Conservation (phyloP, 768 basidiomycete species). For the Boletus subcaerulescens region DNA sequence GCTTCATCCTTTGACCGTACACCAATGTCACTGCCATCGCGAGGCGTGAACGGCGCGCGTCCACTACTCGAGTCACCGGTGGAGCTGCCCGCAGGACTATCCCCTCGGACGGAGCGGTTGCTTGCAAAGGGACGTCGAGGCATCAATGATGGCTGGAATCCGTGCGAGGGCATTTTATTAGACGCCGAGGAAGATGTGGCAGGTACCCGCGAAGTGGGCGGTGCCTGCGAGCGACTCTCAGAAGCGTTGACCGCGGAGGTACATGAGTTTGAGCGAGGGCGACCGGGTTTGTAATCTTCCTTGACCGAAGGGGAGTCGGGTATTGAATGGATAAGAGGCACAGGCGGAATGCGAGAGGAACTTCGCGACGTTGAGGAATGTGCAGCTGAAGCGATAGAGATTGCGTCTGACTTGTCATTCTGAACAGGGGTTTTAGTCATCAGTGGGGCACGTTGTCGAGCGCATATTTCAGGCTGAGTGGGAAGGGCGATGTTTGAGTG, state of each 20-base stretch:
- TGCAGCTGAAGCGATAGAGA: constrained; percentile 23
- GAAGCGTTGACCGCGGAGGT: constrained; percentile 4
- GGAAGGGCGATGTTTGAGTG: not conserved
- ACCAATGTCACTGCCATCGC: constrained; percentile 68
- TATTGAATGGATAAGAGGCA: constrained; percentile 32
- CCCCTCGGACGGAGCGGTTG: constrained; percentile 37
- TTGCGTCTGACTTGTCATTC: constrained; percentile 27
- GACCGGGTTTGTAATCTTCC: constrained; percentile 16
- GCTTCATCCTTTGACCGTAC: constrained; percentile 19
- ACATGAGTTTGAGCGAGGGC: constrained; percentile 1
- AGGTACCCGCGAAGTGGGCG: constrained; percentile 8
- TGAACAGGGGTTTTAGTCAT: constrained; percentile 7
- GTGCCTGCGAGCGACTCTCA: constrained; percentile 13
- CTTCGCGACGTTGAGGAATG: constrained; percentile 21
- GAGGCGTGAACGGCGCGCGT: constrained; percentile 69
- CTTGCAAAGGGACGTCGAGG: constrained; percentile 58
- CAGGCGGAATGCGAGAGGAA: constrained; percentile 26
- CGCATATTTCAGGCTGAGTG: constrained; percentile 10
- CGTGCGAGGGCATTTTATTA: constrained; percentile 26
- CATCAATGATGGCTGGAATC: constrained; percentile 20
- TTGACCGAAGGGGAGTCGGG: constrained; percentile 33
- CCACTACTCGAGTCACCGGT: constrained; percentile 84
- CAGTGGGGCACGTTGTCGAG: constrained; percentile 13
- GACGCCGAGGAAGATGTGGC: constrained; percentile 6
- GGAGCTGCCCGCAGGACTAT: constrained; percentile 75